Conservation (phyloP, 192 early-diverging fungal genomes). For the Entomortierella beljakovae region DNA sequence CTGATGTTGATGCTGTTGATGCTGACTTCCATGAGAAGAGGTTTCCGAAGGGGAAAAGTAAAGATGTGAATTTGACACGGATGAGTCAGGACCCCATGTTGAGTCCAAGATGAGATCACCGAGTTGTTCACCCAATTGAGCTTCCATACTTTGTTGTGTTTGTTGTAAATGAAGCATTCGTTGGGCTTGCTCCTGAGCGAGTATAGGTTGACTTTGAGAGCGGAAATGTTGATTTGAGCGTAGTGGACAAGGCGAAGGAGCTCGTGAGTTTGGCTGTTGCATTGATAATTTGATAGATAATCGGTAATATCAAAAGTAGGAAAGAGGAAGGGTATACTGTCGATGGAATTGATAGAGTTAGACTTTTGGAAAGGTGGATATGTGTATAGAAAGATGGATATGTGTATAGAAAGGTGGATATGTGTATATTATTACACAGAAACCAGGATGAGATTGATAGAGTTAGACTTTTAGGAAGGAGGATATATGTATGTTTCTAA, state of each 20-base stretch:
- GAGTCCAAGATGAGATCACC: background rate
- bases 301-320: background rate
- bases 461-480: background rate
- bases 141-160: slow-evolving; percentile 3
- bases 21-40: slow-evolving; percentile 2
- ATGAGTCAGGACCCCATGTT: background rate
- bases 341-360: background rate
- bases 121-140: background rate
- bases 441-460: background rate
- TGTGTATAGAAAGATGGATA: too few species aligned
- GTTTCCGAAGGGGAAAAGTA: background rate
- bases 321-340: background rate
- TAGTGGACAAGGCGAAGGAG: slow-evolving; percentile 6
- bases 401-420: too few species aligned
- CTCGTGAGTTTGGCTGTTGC: background rate
- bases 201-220: slow-evolving; percentile 9
- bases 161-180: background rate
- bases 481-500: background rate
- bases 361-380: background rate
- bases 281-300: background rate
- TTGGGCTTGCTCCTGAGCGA: slow-evolving; percentile 14
- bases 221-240: slow-evolving; percentile 1
- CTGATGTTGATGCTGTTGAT: slow-evolving; percentile 10
- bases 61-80: background rate
- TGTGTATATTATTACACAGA: too few species aligned